A percentile compares a stretch with the other conserved stretches of the same genome.
These are phyloP conservation scores for Dioscorea alata DNA, from an alignment of 106 monocot genomes.

Conservation along the genomic window DNA sequence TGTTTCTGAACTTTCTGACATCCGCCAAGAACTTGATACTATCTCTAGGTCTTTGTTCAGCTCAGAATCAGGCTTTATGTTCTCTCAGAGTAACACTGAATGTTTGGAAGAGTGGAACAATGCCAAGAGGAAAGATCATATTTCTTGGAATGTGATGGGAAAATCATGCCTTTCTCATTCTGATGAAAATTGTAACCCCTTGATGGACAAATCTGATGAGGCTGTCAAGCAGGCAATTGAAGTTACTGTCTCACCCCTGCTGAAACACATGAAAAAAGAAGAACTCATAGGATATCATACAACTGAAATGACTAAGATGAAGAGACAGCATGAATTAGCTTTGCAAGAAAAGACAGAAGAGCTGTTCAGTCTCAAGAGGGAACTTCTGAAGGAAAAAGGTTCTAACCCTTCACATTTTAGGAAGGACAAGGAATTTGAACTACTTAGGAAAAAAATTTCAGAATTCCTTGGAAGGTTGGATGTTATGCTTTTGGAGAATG, in stretches of 20 bases:
- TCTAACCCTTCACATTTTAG: conserved; percentile 27
- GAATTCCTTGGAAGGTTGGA: conserved; percentile 49
- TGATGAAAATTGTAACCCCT: conserved; percentile 4
- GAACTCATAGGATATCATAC: conserved; percentile 43
- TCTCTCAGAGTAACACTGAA: conserved; percentile 25
- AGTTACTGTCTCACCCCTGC: conserved; percentile 14
- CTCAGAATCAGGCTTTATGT: conserved; percentile 23
- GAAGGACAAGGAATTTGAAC: conserved; percentile 55
- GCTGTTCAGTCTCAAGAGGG: conserved; percentile 51
- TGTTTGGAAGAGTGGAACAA: conserved; percentile 21
- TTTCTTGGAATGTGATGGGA: conserved; percentile 14
- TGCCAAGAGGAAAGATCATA: conserved; percentile 29
- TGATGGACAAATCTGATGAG: conserved; percentile 14
- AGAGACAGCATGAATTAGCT: conserved; percentile 60
- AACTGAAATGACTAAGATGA: conserved; percentile 50
- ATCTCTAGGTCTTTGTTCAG: conserved; percentile 28
- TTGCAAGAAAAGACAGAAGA: conserved; percentile 77
- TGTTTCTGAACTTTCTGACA: conserved; percentile 23
- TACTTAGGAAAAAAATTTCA: conserved; percentile 45
- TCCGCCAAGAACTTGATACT: conserved; percentile 39
- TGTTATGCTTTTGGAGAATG: conserved; percentile 32
- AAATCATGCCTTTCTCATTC: conserved; percentile 2
- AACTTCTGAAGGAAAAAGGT: conserved; percentile 55
- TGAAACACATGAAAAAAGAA: conserved; percentile 43
- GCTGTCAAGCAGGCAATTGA: conserved; percentile 7